These are phyloP conservation scores for Scenedesmus sp. DNA, from an alignment of 163 green algal species.

Conservation along the genomic window DNA sequence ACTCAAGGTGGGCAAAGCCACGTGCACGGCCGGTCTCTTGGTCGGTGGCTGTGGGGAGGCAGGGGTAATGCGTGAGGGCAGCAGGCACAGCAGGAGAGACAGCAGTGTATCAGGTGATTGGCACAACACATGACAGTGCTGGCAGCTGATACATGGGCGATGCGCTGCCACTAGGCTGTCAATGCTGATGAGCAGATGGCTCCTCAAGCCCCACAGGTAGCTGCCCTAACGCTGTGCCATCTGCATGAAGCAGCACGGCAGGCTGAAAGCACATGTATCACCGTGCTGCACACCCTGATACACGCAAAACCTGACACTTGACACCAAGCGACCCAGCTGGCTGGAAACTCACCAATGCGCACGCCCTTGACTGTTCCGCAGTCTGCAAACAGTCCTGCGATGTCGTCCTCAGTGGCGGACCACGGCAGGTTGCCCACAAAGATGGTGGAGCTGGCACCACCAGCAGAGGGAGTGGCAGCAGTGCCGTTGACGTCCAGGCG, in stretches of 20 bases:
- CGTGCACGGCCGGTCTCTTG: slow-evolving; percentile 73
- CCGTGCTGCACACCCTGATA: no score
- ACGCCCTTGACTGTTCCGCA: slow-evolving; percentile 79
- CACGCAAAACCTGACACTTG: no score
- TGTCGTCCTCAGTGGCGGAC: slow-evolving; percentile 73
- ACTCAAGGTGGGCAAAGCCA: slow-evolving; percentile 95
- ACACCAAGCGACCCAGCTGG: not conserved
- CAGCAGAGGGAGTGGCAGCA: slow-evolving; percentile 25
- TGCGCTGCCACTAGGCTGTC: not conserved
- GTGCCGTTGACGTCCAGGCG: slow-evolving; percentile 59
- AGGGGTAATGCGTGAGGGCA: not conserved
- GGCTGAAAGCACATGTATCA: no score
- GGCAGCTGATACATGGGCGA: not conserved
- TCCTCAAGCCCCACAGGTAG: not conserved
- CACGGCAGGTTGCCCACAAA: slow-evolving; percentile 95
- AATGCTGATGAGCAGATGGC: not conserved
- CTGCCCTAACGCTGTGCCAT: not conserved
- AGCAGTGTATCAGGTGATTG: not conserved
- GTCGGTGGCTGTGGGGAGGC: slow-evolving; percentile 57
- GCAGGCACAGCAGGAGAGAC: not conserved
- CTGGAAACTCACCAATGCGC: slow-evolving; percentile 73
- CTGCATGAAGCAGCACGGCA: no score
- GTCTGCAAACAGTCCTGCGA: slow-evolving; percentile 80
- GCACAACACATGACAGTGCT: not conserved
- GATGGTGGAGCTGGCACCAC: slow-evolving; percentile 70